Base-by-base conservation (phyloP, 371 early-diverging fungal genomes). In the Syncephalis fuscata region DNA sequence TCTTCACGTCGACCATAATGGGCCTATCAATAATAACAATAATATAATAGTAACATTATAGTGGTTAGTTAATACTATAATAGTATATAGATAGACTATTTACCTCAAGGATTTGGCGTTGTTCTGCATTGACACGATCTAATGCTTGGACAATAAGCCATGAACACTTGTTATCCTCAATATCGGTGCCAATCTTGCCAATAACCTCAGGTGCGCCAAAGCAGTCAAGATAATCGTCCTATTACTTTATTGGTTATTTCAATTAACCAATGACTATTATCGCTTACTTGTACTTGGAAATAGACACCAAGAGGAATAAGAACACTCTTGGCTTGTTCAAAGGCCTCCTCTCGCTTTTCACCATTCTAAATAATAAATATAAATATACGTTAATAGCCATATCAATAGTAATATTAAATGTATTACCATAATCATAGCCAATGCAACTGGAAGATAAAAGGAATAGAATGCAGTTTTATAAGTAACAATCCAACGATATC, bases 401-500 rank as follows among this genome's bases (percentile, higher is more conserved):
- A 45, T 23, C 14, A 24, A 24, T 47, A 37, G 16, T 27, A 49
- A 24, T 38, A 51, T 11, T 9, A 38, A 11, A 10, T 25, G 43
- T 45, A 27, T 54, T 64, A 76, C 82, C 78, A 91, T 80, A 48
- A 73, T 70, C 79, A 96, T 85, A 37, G 91, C 91, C 48, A 89
- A 65, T 37, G 93, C 95, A 20, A 96, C 91, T 22, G 98, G 96
- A 44, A 98, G 74, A 66, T 98, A 95, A 76, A 98, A 97, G 32
- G 96, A 92, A 71, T 98, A 98, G 71, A 82, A 92, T n/a, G 92
- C 87, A 42, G 97, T 98, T 75, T 98, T 98, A 77, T 84, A 92
- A 51, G 79, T 74, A 57, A 93, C 92, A 63, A 98, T 96, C 66
- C 82, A 90, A 44, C 76, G 63, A 65, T 96, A 83, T 60, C 79